Base-by-base conservation (phyloP, 2,329 filamentous ascomycete genomes). In the Xylaria digitata region DNA sequence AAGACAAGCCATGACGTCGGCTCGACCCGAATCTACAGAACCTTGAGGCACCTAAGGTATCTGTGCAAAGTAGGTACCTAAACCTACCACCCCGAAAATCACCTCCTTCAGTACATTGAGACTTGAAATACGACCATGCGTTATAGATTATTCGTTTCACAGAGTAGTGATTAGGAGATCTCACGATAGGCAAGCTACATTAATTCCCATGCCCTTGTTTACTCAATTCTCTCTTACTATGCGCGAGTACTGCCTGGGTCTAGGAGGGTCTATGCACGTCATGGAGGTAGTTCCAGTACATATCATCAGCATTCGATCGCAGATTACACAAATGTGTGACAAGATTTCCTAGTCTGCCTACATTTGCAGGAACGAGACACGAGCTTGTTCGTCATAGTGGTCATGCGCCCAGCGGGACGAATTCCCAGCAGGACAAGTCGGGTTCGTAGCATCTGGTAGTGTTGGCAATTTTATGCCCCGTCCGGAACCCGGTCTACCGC, bases 291-390 rank as follows among this genome's bases (percentile, higher is more conserved):
- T 15, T 23, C 43, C n/a, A 17, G 45, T 17, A 34, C 49, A 53
- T 37, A 11, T 11, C 34, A n/a, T 34, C 50, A 59, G 8, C 11
- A 57, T 42, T 15, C 50, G 56, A 58, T 45, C 26, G 55, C 54
- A 50, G 59, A 70, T 67, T 34, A 32, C 37, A 52, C 19, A 46
- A 59, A 58, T 13, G 53, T 65, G 45, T 52, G 61, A 58, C 55
- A 32, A 57, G n/a, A 50, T 21, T 65, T 65, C 56, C 26, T 48
- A 42, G 37, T 62, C 63, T 62, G 45, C 40, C 65, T 45, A 53
- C 68, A 55, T 46, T 54, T 49, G 61, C 59, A 58, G 62, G 63
- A 67, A 71, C 71, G 68, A 69, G 68, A 70, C 67, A 61, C 55
- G 50, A 26, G 19, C 40, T 45, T 43, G 58, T 34, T 52, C 49